Conservation (phyloP, 306 rosid genomes). For the Hylodesmum podocarpum region DNA sequence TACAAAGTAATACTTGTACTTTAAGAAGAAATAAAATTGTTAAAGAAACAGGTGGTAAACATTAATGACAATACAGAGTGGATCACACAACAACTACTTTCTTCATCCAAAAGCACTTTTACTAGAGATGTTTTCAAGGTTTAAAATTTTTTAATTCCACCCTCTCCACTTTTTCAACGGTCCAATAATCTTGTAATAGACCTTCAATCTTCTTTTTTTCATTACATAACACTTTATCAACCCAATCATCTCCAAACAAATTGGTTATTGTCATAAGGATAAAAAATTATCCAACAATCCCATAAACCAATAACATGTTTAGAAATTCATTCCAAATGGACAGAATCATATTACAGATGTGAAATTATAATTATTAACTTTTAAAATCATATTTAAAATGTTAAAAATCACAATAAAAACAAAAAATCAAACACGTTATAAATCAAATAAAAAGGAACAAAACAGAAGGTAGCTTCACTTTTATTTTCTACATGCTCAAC, state of each 20-base stretch:
- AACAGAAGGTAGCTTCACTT: not conserved
- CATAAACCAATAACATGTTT: not conserved
- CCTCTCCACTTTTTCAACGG: not conserved
- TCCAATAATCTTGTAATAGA: not conserved
- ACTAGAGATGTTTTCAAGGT: not conserved
- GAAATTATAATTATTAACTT: too few relatives aligned
- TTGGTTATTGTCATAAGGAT: not conserved
- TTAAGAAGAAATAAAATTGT: not conserved
- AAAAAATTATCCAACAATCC: not conserved
- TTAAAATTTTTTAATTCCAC: not conserved
- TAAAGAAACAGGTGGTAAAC: not conserved
- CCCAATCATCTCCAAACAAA: not conserved
- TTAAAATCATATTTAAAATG: too few relatives aligned
- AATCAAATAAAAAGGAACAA: not conserved
- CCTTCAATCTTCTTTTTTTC: not conserved
- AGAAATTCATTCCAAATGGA: too few relatives aligned
- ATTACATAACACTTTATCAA: not conserved
- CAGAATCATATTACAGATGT: too few relatives aligned
- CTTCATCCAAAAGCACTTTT: not conserved
- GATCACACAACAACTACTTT: not conserved
- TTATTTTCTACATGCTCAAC: not conserved
- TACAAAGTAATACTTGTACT: not conserved
- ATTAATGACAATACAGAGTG: not conserved
- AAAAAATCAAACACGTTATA: too few relatives aligned
- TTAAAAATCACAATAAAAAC: too few relatives aligned